Evolutionary conservation across 2,329 filamentous ascomycete species (phyloP).

Genomic region (Corynespora cassiicola): DNA sequence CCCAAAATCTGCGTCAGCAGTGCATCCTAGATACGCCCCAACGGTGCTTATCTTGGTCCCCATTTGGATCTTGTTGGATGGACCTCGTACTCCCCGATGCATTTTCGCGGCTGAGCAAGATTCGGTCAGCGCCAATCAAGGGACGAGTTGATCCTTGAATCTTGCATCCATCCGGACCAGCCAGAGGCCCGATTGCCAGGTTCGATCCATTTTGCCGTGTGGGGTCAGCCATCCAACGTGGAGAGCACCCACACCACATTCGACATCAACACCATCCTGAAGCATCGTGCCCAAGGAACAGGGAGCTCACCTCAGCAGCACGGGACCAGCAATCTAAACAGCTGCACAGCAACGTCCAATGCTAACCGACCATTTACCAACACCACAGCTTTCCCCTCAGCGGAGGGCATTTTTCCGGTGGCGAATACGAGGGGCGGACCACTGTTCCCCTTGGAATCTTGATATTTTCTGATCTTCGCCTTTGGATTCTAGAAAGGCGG

Average conservation of each 20-base stretch:
- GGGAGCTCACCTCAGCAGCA: conserved; percentile 19
- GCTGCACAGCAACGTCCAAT: conserved; percentile 11
- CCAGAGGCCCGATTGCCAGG: conserved; percentile 23
- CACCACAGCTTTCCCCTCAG: neutral
- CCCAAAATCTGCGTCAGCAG: conserved; percentile 12
- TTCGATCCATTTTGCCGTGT: conserved; percentile 27
- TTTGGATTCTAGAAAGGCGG: conserved; percentile 19
- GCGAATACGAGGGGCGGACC: conserved; percentile 15
- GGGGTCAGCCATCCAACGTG: conserved; percentile 20
- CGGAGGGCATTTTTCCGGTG: conserved; percentile 23
- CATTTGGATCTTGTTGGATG: conserved; percentile 12
- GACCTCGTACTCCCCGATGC: too few relatives aligned
- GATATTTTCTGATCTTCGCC: too few relatives aligned
- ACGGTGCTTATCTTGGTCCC: conserved; percentile 24
- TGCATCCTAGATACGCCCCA: conserved; percentile 18
- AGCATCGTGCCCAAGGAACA: conserved; percentile 3
- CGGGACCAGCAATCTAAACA: conserved; percentile 14
- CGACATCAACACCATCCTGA: conserved; percentile 10
- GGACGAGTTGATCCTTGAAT: conserved; percentile 15
- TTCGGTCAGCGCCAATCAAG: conserved; percentile 15
- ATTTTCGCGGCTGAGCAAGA: conserved; percentile 14
- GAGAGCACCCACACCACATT: conserved; percentile 13
- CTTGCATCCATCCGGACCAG: conserved; percentile 15
- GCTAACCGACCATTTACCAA: conserved; percentile 1
- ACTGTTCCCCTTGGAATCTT: neutral